Evolutionary conservation across 768 basidiomycete species (phyloP).

Genomic region (Mycena polygramma): DNA sequence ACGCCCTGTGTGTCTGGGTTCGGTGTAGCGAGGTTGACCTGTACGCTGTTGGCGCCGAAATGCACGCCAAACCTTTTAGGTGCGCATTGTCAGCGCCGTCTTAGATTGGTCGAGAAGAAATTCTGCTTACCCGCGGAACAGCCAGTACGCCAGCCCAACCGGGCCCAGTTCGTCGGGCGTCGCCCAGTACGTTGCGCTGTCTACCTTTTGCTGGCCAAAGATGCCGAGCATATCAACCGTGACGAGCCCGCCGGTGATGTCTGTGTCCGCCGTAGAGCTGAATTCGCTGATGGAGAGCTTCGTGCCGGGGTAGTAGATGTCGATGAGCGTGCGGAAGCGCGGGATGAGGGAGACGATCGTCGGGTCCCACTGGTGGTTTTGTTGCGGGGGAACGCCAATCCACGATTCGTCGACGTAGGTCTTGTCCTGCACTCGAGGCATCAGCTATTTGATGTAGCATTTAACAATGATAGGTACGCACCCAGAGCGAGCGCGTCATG

Average conservation of each 20-base stretch:
- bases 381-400: slow-evolving; percentile 54
- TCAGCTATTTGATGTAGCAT: too few relatives aligned
- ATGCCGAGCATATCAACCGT: slow-evolving; percentile 66
- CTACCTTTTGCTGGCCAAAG: slow-evolving; percentile 63
- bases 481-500: slow-evolving; percentile 66
- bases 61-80: slow-evolving; percentile 58
- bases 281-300: slow-evolving; percentile 68
- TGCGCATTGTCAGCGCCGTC: too few relatives aligned
- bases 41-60: slow-evolving; percentile 60
- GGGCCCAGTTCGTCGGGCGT: slow-evolving; percentile 61
- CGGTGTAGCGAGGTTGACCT: slow-evolving; percentile 57
- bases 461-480: too few relatives aligned
- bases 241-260: slow-evolving; percentile 66
- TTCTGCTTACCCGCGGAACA: slow-evolving; percentile 60
- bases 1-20: slow-evolving; percentile 59
- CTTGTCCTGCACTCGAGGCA: slow-evolving; percentile 50
- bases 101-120: too few relatives aligned
- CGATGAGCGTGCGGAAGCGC: slow-evolving; percentile 63
- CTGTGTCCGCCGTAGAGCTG: slow-evolving; percentile 61
- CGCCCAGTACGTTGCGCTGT: slow-evolving; percentile 68
- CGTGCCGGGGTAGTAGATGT: slow-evolving; percentile 65
- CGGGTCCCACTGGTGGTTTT: slow-evolving; percentile 63
- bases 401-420: slow-evolving; percentile 69
- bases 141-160: slow-evolving; percentile 68
- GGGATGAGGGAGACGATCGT: slow-evolving; percentile 61